A percentile compares a stretch with the other conserved stretches of the same genome.
These are phyloP conservation scores for Lantana camara DNA, from an alignment of 257 asterid genomes.

Conservation along the genomic window DNA sequence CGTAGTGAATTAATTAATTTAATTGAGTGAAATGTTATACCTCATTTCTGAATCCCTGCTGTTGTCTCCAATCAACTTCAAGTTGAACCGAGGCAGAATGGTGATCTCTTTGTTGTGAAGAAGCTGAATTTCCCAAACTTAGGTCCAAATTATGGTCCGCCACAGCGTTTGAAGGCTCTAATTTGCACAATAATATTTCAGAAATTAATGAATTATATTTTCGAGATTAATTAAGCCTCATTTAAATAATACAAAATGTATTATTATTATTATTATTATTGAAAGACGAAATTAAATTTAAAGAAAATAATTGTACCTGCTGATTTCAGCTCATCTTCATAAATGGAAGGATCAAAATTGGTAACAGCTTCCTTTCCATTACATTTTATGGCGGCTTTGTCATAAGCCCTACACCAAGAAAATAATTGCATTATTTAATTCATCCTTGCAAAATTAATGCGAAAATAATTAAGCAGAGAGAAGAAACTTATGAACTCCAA, in stretches of 20 bases:
- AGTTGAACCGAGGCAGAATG: slow-evolving; percentile 40
- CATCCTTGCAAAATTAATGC: neutral
- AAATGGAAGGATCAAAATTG: slow-evolving; percentile 88
- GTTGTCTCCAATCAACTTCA: slow-evolving; percentile 56
- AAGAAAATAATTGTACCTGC: slow-evolving; percentile 38
- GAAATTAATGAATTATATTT: neutral
- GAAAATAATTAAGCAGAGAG: too few species aligned
- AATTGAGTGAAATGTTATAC: slow-evolving; percentile 19
- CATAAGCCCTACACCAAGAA: slow-evolving; percentile 72
- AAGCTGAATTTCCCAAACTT: slow-evolving; percentile 71
- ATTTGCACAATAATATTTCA: too few species aligned
- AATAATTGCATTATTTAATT: too few species aligned
- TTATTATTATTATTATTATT: neutral
- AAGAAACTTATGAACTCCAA: too few species aligned
- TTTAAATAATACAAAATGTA: neutral
- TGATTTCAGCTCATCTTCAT: slow-evolving; percentile 77
- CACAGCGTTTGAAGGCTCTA: slow-evolving; percentile 52
- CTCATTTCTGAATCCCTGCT: slow-evolving; percentile 52
- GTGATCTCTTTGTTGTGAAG: slow-evolving; percentile 41
- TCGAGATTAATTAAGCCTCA: neutral
- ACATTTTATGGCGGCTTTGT: slow-evolving; percentile 95
- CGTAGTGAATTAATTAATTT: neutral
- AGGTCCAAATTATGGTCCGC: slow-evolving; percentile 77
- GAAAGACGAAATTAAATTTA: neutral
- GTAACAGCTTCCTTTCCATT: slow-evolving; percentile 97